Conservation (phyloP, 768 basidiomycete genomes). For the Coprinopsis strossmayeri region DNA sequence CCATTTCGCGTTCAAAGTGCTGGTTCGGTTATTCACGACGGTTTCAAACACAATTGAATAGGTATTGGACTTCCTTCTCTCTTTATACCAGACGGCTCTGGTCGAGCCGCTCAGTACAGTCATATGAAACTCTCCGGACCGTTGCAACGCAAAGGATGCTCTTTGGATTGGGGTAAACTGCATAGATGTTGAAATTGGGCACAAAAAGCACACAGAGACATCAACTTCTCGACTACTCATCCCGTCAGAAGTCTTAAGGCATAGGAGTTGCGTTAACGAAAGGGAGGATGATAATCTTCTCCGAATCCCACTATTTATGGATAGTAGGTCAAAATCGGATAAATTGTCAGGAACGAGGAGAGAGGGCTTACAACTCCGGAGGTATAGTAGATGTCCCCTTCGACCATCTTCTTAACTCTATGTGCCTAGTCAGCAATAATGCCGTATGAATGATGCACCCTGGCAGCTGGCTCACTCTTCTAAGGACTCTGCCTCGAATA, state of each 20-base stretch:
- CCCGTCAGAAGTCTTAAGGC: neutral
- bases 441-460: too few species aligned
- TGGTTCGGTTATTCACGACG: too few species aligned
- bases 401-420: conserved; percentile 32
- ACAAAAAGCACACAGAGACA: too few species aligned
- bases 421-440: conserved; percentile 15
- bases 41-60: too few species aligned
- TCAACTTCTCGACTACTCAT: neutral
- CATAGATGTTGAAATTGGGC: too few species aligned
- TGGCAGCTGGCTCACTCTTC: conserved; percentile 45
- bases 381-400: conserved; percentile 36
- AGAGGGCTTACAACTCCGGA: conserved; percentile 29
- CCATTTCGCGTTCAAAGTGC: neutral
- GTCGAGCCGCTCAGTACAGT: neutral
- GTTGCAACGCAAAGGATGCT: neutral
- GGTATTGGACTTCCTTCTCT: too few species aligned
- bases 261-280: conserved; percentile 30
- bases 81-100: neutral
- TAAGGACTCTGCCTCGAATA: conserved; percentile 47
- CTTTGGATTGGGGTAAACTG: too few species aligned
- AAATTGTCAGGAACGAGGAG: neutral
- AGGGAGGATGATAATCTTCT: conserved; percentile 44
- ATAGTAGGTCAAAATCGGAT: neutral
- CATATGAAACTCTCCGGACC: neutral
- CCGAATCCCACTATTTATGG: conserved; percentile 46